Evolutionary conservation across 176 grass and related monocot species (phyloP).

Genomic region (Bromus sterilis): DNA sequence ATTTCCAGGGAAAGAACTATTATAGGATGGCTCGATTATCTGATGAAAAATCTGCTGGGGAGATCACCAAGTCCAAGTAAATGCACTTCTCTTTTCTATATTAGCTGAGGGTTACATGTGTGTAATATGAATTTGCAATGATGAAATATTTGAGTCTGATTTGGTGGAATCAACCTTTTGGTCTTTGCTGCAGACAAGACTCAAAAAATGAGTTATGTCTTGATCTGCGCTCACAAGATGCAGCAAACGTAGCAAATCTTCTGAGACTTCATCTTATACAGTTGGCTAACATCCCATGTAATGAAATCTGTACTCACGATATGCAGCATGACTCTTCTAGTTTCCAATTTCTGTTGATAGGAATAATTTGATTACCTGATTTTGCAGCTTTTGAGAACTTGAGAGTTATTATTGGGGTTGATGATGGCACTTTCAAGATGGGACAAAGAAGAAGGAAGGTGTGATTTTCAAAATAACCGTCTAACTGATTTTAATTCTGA

Average conservation of each 20-base stretch:
- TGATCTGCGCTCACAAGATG: conserved; percentile 40
- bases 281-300: conserved; percentile 77
- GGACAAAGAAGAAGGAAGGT: conserved; percentile 85
- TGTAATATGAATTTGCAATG: background rate
- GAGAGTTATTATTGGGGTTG: conserved; percentile 45
- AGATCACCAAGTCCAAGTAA: conserved; percentile 43
- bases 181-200: conserved; percentile 48
- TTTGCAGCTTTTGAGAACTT: conserved; percentile 54
- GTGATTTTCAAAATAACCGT: conserved; percentile 4
- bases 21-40: conserved; percentile 50
- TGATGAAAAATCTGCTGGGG: conserved; percentile 62
- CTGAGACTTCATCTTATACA: conserved; percentile 59
- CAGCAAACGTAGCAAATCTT: conserved; percentile 49
- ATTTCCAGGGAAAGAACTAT: conserved; percentile 56
- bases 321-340: background rate
- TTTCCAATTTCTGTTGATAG: conserved; percentile 13
- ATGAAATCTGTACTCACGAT: conserved; percentile 53
- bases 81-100: background rate
- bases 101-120: background rate
- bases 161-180: background rate
- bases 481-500: conserved; percentile 9
- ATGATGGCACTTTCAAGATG: conserved; percentile 55
- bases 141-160: background rate
- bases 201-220: conserved; percentile 38
- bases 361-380: conserved; percentile 13